A percentile compares a stretch with the other conserved stretches of the same genome.
These are phyloP conservation scores for Leucaena leucocephala DNA, from an alignment of 306 rosid species.

Conservation along the genomic window DNA sequence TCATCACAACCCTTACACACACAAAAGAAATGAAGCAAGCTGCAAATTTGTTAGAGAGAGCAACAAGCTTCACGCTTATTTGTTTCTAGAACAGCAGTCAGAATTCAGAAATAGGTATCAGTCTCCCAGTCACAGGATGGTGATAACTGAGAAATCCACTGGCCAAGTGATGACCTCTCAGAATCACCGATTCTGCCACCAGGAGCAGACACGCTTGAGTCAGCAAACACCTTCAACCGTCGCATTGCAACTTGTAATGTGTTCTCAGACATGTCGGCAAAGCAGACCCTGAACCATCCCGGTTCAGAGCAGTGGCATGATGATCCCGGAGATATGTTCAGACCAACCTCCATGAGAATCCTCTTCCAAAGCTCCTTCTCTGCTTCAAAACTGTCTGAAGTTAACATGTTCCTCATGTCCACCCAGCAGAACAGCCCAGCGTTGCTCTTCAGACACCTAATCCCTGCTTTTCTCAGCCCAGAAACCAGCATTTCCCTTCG, in stretches of 20 bases:
- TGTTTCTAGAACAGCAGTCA: neutral
- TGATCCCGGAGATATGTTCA: conserved; percentile 83
- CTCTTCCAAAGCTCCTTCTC: conserved; percentile 78
- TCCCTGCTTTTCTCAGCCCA: conserved; percentile 46
- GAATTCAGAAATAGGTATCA: neutral
- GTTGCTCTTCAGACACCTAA: conserved; percentile 66
- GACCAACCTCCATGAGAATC: conserved; percentile 50
- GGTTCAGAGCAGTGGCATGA: conserved; percentile 89
- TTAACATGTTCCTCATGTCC: conserved; percentile 69
- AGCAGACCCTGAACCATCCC: conserved; percentile 92
- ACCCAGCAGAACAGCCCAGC: conserved; percentile 90
- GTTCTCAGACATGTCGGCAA: conserved; percentile 76
- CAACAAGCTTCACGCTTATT: neutral
- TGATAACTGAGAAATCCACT: conserved; percentile 40
- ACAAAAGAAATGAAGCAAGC: neutral
- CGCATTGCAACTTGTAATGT: conserved; percentile 62
- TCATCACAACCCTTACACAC: neutral
- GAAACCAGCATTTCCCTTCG: conserved; percentile 8
- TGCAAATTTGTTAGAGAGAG: neutral
- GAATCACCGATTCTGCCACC: too few species aligned
- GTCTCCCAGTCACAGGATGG: neutral
- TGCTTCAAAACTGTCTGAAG: conserved; percentile 56
- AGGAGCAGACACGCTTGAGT: neutral
- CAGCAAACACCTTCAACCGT: conserved; percentile 57
- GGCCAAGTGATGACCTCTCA: conserved; percentile 20